Percentiles rank a stretch among this genome's conserved stretches.
Conservation (phyloP, 306 rosid genomes). For the Begonia masoniana region DNA sequence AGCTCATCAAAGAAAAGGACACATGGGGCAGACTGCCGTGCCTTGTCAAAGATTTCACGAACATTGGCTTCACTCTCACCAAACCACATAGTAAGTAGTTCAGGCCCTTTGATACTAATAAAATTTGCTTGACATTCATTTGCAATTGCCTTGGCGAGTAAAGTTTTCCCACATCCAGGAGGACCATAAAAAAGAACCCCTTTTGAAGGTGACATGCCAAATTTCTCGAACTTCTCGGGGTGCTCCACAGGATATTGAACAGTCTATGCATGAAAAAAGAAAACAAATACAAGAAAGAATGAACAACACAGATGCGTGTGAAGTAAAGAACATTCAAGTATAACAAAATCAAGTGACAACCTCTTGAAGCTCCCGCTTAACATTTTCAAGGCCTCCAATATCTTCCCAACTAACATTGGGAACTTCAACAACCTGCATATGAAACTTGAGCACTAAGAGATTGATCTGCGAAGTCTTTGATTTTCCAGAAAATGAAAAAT, state of each 20-base stretch:
- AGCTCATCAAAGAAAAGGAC: conserved; percentile 59
- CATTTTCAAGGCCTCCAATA: conserved; percentile 53
- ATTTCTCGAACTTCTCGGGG: conserved; percentile 45
- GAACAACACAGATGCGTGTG: neutral
- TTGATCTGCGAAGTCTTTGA: neutral
- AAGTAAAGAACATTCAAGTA: too few species aligned
- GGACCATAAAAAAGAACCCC: conserved; percentile 55
- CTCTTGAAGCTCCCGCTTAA: conserved; percentile 50
- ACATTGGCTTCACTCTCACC: conserved; percentile 63
- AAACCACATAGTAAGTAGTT: conserved; percentile 51
- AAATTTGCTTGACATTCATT: conserved; percentile 50
- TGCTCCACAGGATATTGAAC: conserved; percentile 57
- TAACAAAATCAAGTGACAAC: conserved; percentile 4
- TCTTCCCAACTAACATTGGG: conserved; percentile 48
- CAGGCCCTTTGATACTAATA: conserved; percentile 45
- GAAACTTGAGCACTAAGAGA: neutral
- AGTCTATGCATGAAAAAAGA: conserved; percentile 16
- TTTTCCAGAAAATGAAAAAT: too few species aligned
- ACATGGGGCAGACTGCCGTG: conserved; percentile 42
- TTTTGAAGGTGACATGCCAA: conserved; percentile 53
- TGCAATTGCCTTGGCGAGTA: conserved; percentile 49
- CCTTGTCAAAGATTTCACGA: conserved; percentile 47
- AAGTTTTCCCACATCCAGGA: conserved; percentile 50
- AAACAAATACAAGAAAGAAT: conserved; percentile 9
- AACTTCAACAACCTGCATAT: conserved; percentile 37